A percentile compares a stretch with the other conserved stretches of the same genome.
phyloP scores from a whole-genome alignment of 2,329 filamentous ascomycete species.

The Fusarium sp. region DNA sequence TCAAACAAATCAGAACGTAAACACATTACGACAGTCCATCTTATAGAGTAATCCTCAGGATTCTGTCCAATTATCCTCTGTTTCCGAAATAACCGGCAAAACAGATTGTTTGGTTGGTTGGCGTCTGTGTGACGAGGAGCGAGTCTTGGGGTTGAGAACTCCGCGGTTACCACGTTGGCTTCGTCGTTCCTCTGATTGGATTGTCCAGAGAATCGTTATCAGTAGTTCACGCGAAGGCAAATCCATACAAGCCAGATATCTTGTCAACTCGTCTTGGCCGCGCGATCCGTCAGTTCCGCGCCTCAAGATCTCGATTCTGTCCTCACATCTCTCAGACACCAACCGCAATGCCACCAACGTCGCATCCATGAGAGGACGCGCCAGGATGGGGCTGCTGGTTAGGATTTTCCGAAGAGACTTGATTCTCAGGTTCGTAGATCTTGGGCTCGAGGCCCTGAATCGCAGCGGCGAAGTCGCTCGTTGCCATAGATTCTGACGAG shows the following conservation, averaged over 20 bases:
- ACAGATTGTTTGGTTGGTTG: constrained; percentile 42
- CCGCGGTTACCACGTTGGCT: constrained; percentile 41
- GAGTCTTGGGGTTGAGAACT: constrained; percentile 42
- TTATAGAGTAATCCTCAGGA: constrained; percentile 28
- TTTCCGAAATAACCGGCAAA: constrained; percentile 37
- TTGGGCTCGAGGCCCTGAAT: constrained; percentile 64
- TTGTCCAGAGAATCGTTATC: constrained; percentile 60
- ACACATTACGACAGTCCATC: constrained; percentile 39
- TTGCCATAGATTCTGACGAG: constrained; percentile 61
- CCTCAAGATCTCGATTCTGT: constrained; percentile 55
- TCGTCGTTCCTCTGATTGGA: constrained; percentile 57
- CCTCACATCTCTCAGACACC: constrained; percentile 68
- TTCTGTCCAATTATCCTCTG: constrained; percentile 36
- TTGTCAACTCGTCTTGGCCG: constrained; percentile 52
- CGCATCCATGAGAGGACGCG: constrained; percentile 79
- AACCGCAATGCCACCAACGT: constrained; percentile 79
- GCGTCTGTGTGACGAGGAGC: constrained; percentile 31
- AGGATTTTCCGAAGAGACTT: constrained; percentile 72
- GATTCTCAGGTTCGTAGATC: constrained; percentile 69
- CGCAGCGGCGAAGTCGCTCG: constrained; percentile 63
- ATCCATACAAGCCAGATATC: constrained; percentile 52
- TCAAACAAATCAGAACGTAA: constrained; percentile 20
- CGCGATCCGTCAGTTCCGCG: constrained; percentile 52
- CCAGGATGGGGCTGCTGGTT: constrained; percentile 79
- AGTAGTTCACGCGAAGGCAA: constrained; percentile 62